Base-by-base conservation (phyloP, 2,329 filamentous ascomycete species). In the Fusarium algeriense region DNA sequence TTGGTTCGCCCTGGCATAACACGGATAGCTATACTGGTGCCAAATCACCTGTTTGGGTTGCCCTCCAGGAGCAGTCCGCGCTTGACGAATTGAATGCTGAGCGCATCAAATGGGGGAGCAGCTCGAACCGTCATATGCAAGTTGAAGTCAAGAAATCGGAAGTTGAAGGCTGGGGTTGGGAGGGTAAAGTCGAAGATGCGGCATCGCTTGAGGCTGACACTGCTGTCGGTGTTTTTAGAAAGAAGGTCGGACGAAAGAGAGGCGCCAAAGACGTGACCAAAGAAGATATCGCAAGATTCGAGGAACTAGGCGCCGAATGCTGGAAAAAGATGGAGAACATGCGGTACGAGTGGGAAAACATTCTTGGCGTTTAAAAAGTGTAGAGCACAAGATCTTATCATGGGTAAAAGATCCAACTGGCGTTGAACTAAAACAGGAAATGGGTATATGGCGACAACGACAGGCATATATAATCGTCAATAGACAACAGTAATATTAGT, bases 1-100 rank as follows among this genome's bases (percentile, higher is more conserved):
- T 94, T 30, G 96, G 96, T 52, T 97, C 93, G 5, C 93, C 93
- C 14, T 99, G 96, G 96, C 95, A 98, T 80, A 86, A 88, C 1
- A 86, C 93, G 52, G 87, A 87, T n/a, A 86, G 91, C 1, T 97
- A 97, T 82, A 87, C 88, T 23, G 95, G 92, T 44, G 93, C 95
- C 11, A 87, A 87, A 50, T 89, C 94, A 1, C 88, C 93, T 8
- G 91, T 92, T 28, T 98, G 93, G 92, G 82, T 97, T 10, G 89
- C 92, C 1, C 87, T 98, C 15, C 87, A 91, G 23, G 83, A 89
- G 11, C 87, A 91, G 63, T 87, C 87, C 19, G 84, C 85, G 23
- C 84, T 95, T 17, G 88, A 93, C 54, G 84, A 83, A 4, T 78
- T 85, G 40, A 84, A 77, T 32, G 87, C 85, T 7, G 68, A 90